Evolutionary conservation across 257 asterid genomes (phyloP), one percentile per base, ranked within the genome.

Genomic region (Solanum megistacrolobum): DNA sequence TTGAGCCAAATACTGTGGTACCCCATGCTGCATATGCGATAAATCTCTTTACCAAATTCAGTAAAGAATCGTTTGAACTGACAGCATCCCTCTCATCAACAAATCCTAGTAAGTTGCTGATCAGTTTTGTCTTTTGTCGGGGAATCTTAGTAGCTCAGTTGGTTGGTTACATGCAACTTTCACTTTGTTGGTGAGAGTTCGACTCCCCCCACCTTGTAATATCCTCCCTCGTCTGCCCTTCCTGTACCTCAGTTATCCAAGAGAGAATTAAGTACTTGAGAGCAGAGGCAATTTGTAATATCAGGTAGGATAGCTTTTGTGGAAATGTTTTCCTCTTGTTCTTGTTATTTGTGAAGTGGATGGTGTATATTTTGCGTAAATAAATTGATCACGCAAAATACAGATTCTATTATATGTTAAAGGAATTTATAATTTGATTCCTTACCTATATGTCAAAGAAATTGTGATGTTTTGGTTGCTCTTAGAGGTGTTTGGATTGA

Each of bases 11-110:
- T 52, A 90, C 93, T 0, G 21, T 92, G 68, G 89, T 87, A 43
- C 89, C 94, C 36, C 97, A 93, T 39, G 98, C 98, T 14, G 84
- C 94, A 11, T 94, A 91, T 83, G 97, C 96, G 65, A 92, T 95
- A 94, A 95, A 94, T 86, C 93, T 91, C 87, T 92, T 14, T 90
- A 92, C 89, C 94, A 94, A 88, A 71, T 5, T 52, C 91, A 1
- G 92, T 60, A 43, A 90, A 85, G 81, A 87, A 89, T 89, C 92
- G 93, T 18, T 83, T 25, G 89, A 73, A 79, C 21, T 94, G 60
- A 87, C 93, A 0, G 96, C 94, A 81, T 89, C 88, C 20, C 89
- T 93, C 85, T 89, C 98, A 2, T 89, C 94, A 20, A 69, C 88
- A 0, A 90, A 92, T 89, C 96, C 94, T 14, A 93, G 95, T 94